A percentile compares a stretch with the other conserved stretches of the same genome.
phyloP scores from a whole-genome alignment of 192 early-diverging fungal genomes.

The Entrophospora sp. region DNA sequence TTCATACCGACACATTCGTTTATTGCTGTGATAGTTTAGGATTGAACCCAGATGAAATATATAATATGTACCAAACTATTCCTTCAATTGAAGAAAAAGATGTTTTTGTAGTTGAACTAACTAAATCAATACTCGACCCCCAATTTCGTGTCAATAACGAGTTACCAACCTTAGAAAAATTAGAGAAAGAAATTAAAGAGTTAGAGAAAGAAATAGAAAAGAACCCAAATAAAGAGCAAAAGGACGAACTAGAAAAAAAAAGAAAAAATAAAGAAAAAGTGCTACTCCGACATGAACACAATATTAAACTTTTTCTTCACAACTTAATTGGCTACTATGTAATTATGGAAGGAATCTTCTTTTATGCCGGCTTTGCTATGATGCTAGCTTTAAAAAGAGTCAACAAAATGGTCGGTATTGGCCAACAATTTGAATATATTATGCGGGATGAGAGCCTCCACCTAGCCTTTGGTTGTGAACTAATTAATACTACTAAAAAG shows the following conservation, averaged over 20 bases:
- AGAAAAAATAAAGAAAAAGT: no score
- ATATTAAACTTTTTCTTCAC: constrained; percentile 2
- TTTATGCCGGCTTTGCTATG: constrained; percentile 5
- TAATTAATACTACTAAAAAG: constrained; percentile 1
- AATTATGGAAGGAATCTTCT: constrained; percentile 3
- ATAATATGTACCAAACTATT: not conserved
- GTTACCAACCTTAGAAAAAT: no score
- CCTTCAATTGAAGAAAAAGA: constrained; percentile 11
- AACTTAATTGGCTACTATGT: constrained; percentile 5
- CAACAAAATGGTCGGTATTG: constrained; percentile 3
- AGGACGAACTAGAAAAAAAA: no score
- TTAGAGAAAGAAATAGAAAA: no score
- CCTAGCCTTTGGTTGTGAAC: not conserved
- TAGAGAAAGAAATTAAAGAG: no score
- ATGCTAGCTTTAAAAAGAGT: not conserved
- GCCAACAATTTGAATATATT: constrained; percentile 5
- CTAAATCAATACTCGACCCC: not conserved
- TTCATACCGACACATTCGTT: constrained; percentile 2
- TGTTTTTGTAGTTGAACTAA: not conserved
- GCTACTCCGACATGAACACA: no score
- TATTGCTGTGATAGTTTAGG: constrained; percentile 8
- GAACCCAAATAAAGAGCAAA: no score
- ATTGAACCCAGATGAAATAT: constrained; percentile 3
- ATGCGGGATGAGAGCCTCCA: not conserved
- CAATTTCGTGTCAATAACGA: not conserved